phyloP scores from a whole-genome alignment of 2,329 filamentous ascomycete species.

The Boeremia exigua region DNA sequence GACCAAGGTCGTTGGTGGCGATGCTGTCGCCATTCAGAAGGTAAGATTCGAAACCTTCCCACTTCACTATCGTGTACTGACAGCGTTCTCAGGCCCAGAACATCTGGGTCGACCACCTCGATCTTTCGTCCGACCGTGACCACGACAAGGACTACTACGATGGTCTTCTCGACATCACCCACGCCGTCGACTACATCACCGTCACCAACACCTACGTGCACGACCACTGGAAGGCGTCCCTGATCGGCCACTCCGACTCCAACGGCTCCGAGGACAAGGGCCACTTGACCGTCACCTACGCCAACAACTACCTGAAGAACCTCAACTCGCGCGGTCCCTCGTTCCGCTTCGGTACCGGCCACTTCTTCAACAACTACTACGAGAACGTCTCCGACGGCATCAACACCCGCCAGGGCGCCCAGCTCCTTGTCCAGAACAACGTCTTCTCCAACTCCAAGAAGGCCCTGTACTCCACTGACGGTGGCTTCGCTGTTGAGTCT shows the following conservation, averaged over 20 bases:
- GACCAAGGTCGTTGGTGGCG: constrained; percentile 57
- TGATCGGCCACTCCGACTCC: constrained; percentile 66
- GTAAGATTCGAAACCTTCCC: constrained; percentile 39
- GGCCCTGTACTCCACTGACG: constrained; percentile 43
- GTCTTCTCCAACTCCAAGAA: constrained; percentile 45
- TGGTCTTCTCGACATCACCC: constrained; percentile 69
- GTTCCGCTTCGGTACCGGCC: constrained; percentile 70
- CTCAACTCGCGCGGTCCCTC: constrained; percentile 68
- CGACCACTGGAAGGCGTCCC: constrained; percentile 65
- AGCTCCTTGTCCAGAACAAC: constrained; percentile 53
- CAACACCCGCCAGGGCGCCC: constrained; percentile 52
- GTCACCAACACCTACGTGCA: constrained; percentile 61
- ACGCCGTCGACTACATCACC: constrained; percentile 68
- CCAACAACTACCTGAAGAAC: constrained; percentile 71
- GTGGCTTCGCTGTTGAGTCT: constrained; percentile 45
- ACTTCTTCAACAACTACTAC: constrained; percentile 63
- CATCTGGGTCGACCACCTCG: constrained; percentile 72
- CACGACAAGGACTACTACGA: constrained; percentile 75
- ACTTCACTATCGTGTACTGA: constrained; percentile 42
- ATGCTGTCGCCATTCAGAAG: constrained; percentile 59
- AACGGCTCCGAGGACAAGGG: constrained; percentile 66
- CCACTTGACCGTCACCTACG: constrained; percentile 68
- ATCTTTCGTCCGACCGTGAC: constrained; percentile 65
- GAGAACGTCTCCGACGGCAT: constrained; percentile 48
- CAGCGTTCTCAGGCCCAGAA: constrained; percentile 46